Conservation (phyloP, 768 basidiomycete genomes). For the Cystoderma amianthinum region DNA sequence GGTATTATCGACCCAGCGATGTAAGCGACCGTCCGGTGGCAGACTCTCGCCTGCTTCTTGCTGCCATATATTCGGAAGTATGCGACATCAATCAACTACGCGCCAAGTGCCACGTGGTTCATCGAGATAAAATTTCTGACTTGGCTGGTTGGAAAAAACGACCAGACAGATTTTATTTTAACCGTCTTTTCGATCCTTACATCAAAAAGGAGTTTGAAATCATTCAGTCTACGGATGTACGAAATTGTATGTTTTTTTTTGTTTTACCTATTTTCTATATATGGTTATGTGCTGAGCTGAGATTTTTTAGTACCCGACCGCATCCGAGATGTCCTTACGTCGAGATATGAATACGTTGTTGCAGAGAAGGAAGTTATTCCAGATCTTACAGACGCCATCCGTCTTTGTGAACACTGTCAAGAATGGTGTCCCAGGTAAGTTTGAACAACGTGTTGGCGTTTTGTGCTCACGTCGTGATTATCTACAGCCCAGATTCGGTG, state of each 20-base stretch:
- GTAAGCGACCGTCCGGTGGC: conserved; percentile 87
- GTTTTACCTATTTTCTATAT: conserved; percentile 12
- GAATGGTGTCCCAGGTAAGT: conserved; percentile 87
- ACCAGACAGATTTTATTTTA: conserved; percentile 95
- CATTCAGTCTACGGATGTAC: conserved; percentile 77
- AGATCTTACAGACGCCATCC: conserved; percentile 81
- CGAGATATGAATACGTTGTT: conserved; percentile 91
- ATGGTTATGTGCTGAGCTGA: conserved; percentile 12
- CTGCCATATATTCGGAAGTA: conserved; percentile 89
- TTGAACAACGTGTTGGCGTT: too few species aligned
- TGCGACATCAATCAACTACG: conserved; percentile 93
- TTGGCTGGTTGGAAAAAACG: conserved; percentile 90
- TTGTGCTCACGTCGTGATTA: too few species aligned
- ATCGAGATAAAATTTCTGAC: conserved; percentile 93
- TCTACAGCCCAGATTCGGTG: conserved; percentile 71
- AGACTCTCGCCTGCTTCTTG: conserved; percentile 57
- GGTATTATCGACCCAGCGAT: conserved; percentile 97
- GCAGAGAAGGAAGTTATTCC: conserved; percentile 91
- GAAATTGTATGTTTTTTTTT: conserved; percentile 66
- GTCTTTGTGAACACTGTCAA: conserved; percentile 79
- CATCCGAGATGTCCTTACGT: conserved; percentile 69
- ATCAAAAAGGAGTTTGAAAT: conserved; percentile 98
- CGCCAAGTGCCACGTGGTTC: conserved; percentile 88
- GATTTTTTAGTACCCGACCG: conserved; percentile 63
- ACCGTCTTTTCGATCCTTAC: conserved; percentile 92